Percentiles rank a stretch among this genome's conserved stretches.
Conservation (phyloP, 768 basidiomycete genomes). For the Asterophora lycoperdoides region DNA sequence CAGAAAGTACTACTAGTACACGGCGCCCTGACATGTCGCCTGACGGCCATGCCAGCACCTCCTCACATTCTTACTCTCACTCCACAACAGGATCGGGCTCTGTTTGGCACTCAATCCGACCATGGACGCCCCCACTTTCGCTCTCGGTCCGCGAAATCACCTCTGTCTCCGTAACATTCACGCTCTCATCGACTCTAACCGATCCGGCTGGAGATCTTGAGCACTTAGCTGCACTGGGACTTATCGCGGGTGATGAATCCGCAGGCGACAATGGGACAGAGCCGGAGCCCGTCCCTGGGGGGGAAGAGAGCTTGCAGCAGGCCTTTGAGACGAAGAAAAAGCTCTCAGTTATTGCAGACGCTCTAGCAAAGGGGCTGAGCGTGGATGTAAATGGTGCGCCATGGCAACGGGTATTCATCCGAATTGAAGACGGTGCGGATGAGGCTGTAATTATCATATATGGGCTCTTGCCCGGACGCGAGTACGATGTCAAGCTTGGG, state of each 20-base stretch:
- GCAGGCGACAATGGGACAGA: constrained; percentile 28
- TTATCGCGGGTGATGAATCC: constrained; percentile 28
- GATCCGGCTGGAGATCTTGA: constrained; percentile 34
- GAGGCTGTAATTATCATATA: constrained; percentile 91
- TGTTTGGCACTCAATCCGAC: constrained; percentile 69
- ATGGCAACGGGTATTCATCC: constrained; percentile 77
- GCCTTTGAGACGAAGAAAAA: constrained; percentile 24
- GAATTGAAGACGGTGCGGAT: constrained; percentile 75
- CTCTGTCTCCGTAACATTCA: constrained; percentile 80
- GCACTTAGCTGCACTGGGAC: constrained; percentile 39
- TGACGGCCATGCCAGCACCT: constrained; percentile 19
- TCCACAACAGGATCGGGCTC: constrained; percentile 1
- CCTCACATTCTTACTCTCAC: constrained; percentile 7
- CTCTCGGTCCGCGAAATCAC: constrained; percentile 77
- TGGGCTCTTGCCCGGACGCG: constrained; percentile 80
- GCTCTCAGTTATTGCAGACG: constrained; percentile 52
- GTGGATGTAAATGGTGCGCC: constrained; percentile 76
- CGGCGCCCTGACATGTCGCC: constrained; percentile 22
- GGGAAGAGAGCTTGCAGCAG: constrained; percentile 24
- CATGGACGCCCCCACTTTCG: constrained; percentile 69
- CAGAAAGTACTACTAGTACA: too few relatives aligned
- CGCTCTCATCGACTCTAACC: constrained; percentile 54
- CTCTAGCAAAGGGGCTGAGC: constrained; percentile 68
- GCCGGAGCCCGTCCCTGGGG: constrained; percentile 33
- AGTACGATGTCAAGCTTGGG: constrained; percentile 86